A percentile compares a stretch with the other conserved stretches of the same genome.
Evolutionary conservation across 495 filamentous ascomycete genomes (phyloP).

Genomic region (Aspergillus homomorphus): DNA sequence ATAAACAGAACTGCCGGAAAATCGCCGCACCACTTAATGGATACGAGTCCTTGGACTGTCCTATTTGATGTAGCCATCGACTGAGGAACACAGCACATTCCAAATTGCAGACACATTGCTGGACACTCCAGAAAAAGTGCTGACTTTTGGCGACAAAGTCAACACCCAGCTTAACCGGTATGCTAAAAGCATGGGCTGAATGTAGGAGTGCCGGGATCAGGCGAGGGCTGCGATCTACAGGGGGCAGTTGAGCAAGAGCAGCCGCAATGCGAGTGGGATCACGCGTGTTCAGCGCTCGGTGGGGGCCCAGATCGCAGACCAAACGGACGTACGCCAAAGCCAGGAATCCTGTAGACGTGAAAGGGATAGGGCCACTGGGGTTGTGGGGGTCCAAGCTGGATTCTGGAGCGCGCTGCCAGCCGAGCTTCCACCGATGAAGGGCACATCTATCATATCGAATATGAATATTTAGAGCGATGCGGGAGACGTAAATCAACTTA

Average conservation of each 20-base stretch:
- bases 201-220: constrained; percentile 34
- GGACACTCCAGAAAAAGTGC: constrained; percentile 37
- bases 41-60: neutral
- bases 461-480: no score
- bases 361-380: constrained; percentile 34
- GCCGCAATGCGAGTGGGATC: constrained; percentile 19
- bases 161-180: constrained; percentile 39
- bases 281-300: constrained; percentile 28
- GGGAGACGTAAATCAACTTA: no score
- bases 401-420: constrained; percentile 34
- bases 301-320: constrained; percentile 25
- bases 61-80: constrained; percentile 33
- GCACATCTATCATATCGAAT: no score
- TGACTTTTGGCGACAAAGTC: constrained; percentile 32
- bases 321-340: constrained; percentile 38
- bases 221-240: constrained; percentile 16
- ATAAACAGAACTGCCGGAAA: no score
- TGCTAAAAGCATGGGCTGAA: constrained; percentile 38
- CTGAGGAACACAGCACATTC: constrained; percentile 35
- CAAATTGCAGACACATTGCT: constrained; percentile 36
- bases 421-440: constrained; percentile 37
- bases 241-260: constrained; percentile 12
- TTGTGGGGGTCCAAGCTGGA: constrained; percentile 32
- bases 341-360: constrained; percentile 39
- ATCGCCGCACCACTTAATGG: constrained; percentile 21